Evolutionary conservation across 345 rosid genomes (phyloP).

Genomic region (Eucalyptus polybractea): DNA sequence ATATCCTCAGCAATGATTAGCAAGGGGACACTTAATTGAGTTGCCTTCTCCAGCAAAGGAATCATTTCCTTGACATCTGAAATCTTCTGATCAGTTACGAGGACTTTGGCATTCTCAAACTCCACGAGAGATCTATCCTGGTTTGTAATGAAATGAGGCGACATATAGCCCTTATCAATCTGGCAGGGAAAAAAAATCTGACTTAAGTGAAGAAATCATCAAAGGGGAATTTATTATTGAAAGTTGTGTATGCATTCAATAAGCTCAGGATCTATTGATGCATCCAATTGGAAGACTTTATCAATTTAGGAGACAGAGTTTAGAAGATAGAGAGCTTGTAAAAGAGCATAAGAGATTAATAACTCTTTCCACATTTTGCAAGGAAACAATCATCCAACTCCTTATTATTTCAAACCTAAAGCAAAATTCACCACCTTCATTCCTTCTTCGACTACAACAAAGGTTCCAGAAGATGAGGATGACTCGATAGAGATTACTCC

Average conservation of each 20-base stretch:
- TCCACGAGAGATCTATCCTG: conserved; percentile 64
- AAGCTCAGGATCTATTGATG: background rate
- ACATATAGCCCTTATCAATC: conserved; percentile 86
- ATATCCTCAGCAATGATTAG: conserved; percentile 80
- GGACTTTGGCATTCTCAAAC: conserved; percentile 70
- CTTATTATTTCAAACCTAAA: background rate
- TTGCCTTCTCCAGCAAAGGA: conserved; percentile 75
- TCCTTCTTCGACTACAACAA: conserved; percentile 77
- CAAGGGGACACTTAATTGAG: conserved; percentile 72
- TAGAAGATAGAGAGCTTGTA: background rate
- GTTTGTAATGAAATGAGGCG: conserved; percentile 79
- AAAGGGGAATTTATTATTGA: background rate
- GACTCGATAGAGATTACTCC: conserved; percentile 80
- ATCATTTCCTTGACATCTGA: conserved; percentile 53
- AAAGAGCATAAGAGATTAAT: background rate
- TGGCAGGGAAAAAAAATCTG: background rate
- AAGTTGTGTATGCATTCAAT: background rate
- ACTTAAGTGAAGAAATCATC: background rate
- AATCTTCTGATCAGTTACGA: conserved; percentile 75
- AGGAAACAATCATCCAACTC: background rate
- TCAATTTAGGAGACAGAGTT: background rate
- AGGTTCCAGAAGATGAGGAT: conserved; percentile 67
- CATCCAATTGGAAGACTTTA: background rate
- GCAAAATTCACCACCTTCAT: conserved; percentile 45
- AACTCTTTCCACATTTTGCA: background rate